Base-by-base conservation (phyloP, 352 stramenopile species). In the Globisporangium abappressorium region DNA sequence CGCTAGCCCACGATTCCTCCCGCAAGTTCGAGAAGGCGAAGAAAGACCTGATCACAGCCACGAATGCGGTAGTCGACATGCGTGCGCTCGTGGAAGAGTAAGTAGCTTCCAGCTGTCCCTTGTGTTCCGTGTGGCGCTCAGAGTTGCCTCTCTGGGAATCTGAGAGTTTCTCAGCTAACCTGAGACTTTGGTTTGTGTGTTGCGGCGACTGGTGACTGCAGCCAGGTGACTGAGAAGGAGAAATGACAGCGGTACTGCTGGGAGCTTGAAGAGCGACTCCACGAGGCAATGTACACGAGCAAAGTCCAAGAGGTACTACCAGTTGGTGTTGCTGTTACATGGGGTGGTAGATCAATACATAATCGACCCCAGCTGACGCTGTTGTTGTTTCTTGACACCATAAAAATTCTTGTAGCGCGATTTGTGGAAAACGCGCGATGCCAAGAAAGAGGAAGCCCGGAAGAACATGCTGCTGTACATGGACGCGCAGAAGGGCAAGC, bases 391-490 rank as follows among this genome's bases (percentile, higher is more conserved):
- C 38, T 46, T 12, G 5, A 20, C 6, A 20, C 14, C 38, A 46
- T 7, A 5, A 12, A 46, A 36, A 46, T 4, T 26, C 24, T 26
- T 26, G 24, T 46, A 46, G 83, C 78, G 70, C 20, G 81, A 91
- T 69, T 57, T 93, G 38, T 93, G 82, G 81, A 79, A 79, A 47
- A 78, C 74, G 2, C 75, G 77, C 4, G 83, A 91, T 24, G 82
- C 83, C 9, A 92, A 87, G 62, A 92, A 92, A 59, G 85, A 90
- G 57, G 81, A 87, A 62, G 70, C 73, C 3, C 77, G 85, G 41
- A 91, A 82, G 70, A 91, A 84, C 57, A 90, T 85, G 83, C 69
- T 91, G 18, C 64, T 93, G 47, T 93, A 93, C 63, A 84, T 93
- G 62, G 80, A 89, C 22, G 71, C 71, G 3, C 78, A 85, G 1